A percentile compares a stretch with the other conserved stretches of the same genome.
Evolutionary conservation across 257 asterid species (phyloP).

Genomic region (Capsicum baccatum): DNA sequence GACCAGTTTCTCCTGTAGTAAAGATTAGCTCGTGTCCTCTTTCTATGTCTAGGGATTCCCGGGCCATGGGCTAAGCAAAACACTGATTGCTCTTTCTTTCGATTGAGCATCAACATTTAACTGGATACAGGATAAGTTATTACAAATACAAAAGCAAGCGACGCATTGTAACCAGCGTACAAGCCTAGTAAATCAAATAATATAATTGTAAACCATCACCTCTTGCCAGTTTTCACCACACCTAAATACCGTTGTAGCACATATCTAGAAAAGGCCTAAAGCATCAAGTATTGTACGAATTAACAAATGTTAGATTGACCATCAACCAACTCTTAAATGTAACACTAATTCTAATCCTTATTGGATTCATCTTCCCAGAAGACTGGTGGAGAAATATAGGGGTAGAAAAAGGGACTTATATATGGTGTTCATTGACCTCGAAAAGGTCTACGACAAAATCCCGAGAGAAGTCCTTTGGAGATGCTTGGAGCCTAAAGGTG

Average conservation of each 20-base stretch:
- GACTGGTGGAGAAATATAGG: too few relatives aligned
- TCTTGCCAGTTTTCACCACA: not conserved
- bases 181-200: not conserved
- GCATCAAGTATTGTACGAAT: not conserved
- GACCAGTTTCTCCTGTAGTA: slow-evolving; percentile 2
- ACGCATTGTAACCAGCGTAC: not conserved
- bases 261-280: not conserved
- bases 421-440: too few relatives aligned
- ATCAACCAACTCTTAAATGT: not conserved
- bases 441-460: too few relatives aligned
- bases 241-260: not conserved
- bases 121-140: not conserved
- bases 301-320: not conserved
- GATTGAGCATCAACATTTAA: not conserved
- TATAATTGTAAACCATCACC: not conserved
- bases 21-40: slow-evolving; percentile 8
- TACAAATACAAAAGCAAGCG: not conserved
- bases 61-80: not conserved
- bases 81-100: not conserved
- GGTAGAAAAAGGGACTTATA: too few relatives aligned
- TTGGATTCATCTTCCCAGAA: not conserved
- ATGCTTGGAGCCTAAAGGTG: too few relatives aligned
- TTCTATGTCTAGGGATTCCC: not conserved
- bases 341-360: not conserved
- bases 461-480: too few relatives aligned